A percentile compares a stretch with the other conserved stretches of the same genome.
These are phyloP conservation scores for Colletotrichum theobromicola DNA, from an alignment of 2,329 filamentous ascomycete genomes.

Conservation along the genomic window DNA sequence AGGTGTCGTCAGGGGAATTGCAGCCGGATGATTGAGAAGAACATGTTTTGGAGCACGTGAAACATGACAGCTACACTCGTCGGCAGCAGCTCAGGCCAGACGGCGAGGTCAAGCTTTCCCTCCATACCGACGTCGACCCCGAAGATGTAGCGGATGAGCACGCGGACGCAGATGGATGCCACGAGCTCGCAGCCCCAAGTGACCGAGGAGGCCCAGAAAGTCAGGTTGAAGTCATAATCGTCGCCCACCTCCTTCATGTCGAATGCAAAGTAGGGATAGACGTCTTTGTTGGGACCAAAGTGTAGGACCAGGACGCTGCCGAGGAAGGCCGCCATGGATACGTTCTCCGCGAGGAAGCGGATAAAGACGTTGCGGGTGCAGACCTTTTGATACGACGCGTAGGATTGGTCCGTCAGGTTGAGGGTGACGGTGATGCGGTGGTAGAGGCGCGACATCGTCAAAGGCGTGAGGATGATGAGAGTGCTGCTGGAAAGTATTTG, in stretches of 20 bases:
- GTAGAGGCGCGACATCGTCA: slow-evolving; percentile 66
- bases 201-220: slow-evolving; percentile 66
- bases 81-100: slow-evolving; percentile 71
- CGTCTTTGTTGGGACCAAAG: slow-evolving; percentile 69
- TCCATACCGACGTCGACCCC: slow-evolving; percentile 68
- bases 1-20: slow-evolving; percentile 48
- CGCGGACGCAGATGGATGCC: slow-evolving; percentile 64
- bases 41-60: slow-evolving; percentile 75
- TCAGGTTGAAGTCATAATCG: slow-evolving; percentile 67
- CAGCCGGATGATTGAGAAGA: slow-evolving; percentile 72
- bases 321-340: slow-evolving; percentile 71
- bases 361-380: slow-evolving; percentile 72
- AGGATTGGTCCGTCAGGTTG: slow-evolving; percentile 63
- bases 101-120: slow-evolving; percentile 67
- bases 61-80: slow-evolving; percentile 70
- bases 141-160: slow-evolving; percentile 63
- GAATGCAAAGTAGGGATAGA: slow-evolving; percentile 75
- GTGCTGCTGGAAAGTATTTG: slow-evolving; percentile 68
- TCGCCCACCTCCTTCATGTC: slow-evolving; percentile 45
- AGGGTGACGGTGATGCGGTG: slow-evolving; percentile 61
- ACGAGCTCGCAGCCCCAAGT: slow-evolving; percentile 72
- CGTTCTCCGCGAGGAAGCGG: slow-evolving; percentile 70
- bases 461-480: slow-evolving; percentile 67
- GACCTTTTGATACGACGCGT: slow-evolving; percentile 69
- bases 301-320: slow-evolving; percentile 70